Evolutionary conservation across 768 basidiomycete genomes (phyloP), one percentile per base, ranked within the genome.

Genomic region (Hydnum rufescens): DNA sequence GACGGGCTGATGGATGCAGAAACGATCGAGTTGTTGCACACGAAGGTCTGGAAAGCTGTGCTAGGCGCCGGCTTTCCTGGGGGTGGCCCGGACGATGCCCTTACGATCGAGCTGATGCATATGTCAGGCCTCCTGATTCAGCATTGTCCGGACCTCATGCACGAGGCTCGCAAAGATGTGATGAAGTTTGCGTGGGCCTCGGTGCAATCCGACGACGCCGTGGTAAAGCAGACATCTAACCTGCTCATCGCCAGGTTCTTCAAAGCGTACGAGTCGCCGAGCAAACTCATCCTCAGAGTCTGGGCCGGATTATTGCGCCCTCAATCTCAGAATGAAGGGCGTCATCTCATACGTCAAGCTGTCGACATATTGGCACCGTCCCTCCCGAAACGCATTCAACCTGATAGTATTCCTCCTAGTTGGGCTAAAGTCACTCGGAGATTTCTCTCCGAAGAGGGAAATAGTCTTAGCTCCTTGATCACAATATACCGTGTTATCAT

Each of bases 151-250:
- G 68, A 75, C n/a, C 64, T 86, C n/a, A 70, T 95, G 42, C 77
- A 76, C 54, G 82, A 87, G 43, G 76, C 75, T 32, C 77, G 83
- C 65, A 96, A 90, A 63, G 86, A 92, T 55, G 78, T 97, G 58
- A 90, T 96, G 68, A 85, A 82, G 63, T 82, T 83, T 53, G 86
- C 88, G 19, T 96, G 89, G 89, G 75, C 80, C 59, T 85, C 80
- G 59, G 84, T 92, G 58, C 74, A 73, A 50, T 79, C 71, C 52
- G 87, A 93, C 39, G 95, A 97, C 63, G 74, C 81, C 3, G 78
- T 90, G 19, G 86, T 95, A 60, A 92, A 88, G 64, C 87, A 96
- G 63, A 85, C 85, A 5, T 83, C 88, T 0, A 89, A 89, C 62
- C 74, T 95, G 32, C 73, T 97, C 4, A 78, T 85, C 31, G 88